Evolutionary conservation across 2,329 filamentous ascomycete species (phyloP), one percentile per base, ranked within the genome.

Genomic region (Penicillium sp.): DNA sequence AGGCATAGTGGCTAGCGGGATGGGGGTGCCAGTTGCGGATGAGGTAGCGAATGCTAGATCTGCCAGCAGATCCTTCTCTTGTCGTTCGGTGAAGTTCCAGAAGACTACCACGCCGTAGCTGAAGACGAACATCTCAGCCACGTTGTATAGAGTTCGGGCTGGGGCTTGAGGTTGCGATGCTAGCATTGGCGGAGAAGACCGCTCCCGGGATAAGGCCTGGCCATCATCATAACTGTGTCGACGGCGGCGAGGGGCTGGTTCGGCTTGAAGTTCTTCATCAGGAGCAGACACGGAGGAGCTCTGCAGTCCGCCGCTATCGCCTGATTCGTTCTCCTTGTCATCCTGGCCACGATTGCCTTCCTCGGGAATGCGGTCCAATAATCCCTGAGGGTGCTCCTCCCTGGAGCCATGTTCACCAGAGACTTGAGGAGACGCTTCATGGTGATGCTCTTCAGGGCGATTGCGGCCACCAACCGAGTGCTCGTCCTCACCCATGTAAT

Each of bases 41-140:
- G 69, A 69, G 1, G 65, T 65, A 6, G 87, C 87, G 70, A 98
- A 97, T 1, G 89, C 93, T 44, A 98, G 75, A 68, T 98, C 93
- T 31, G 93, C 93, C 18, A 98, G 79, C 38, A 97, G 88, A 60
- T 96, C 90, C 69, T 95, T 96, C 67, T 98, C 93, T 66, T 98
- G 93, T 55, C 85, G 81, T 67, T 95, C 90, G 9, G 88, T 91
- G 60, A 98, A 96, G 67, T 98, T 98, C 93, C 93, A 98, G 66
- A 98, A 95, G 4, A 98, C 93, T 0, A 93, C 91, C 0, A 98
- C 91, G 16, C 93, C 93, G 63, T 98, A 98, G 13, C 87, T 91
- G 68, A 94, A 97, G 59, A 98, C 85, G 65, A 95, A 97, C 81
- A 97, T 88, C 70, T 98, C 93, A 34, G 88, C 91, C 63, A 95